phyloP scores from a whole-genome alignment of 2,329 filamentous ascomycete genomes.

The Leptographium radiaticola region DNA sequence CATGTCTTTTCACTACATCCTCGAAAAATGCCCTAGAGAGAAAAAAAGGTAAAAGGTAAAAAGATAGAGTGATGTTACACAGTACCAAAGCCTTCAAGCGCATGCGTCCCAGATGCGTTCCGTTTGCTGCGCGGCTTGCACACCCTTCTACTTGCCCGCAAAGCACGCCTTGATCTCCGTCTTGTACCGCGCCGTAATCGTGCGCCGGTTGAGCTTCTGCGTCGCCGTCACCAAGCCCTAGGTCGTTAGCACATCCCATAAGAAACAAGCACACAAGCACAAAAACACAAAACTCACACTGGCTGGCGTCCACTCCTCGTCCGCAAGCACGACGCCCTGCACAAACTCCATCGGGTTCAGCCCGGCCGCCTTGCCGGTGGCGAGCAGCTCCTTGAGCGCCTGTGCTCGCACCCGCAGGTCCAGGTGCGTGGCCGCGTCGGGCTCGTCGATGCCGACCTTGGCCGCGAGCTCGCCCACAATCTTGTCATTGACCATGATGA shows the following conservation, averaged over 20 bases:
- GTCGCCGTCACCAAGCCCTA: slow-evolving; percentile 51
- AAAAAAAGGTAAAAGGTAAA: no score
- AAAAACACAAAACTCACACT: slow-evolving; percentile 49
- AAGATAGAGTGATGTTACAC: no score
- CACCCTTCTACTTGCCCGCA: background rate
- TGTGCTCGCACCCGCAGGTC: slow-evolving; percentile 49
- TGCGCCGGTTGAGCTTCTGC: slow-evolving; percentile 44
- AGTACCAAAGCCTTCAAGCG: no score
- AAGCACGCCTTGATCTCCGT: slow-evolving; percentile 35
- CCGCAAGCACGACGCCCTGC: slow-evolving; percentile 61
- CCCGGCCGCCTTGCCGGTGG: slow-evolving; percentile 50
- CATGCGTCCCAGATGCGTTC: no score
- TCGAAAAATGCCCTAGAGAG: no score
- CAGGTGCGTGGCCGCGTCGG: slow-evolving; percentile 32
- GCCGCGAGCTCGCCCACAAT: slow-evolving; percentile 46
- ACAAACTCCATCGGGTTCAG: slow-evolving; percentile 62
- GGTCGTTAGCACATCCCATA: no score
- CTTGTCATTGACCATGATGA: slow-evolving; percentile 60
- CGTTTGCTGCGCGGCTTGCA: background rate
- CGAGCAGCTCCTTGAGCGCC: slow-evolving; percentile 56
- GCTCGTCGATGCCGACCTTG: slow-evolving; percentile 39
- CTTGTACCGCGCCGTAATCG: slow-evolving; percentile 35
- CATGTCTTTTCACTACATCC: no score
- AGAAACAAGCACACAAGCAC: no score
- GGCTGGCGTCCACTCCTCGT: slow-evolving; percentile 79